A percentile compares a stretch with the other conserved stretches of the same genome.
phyloP scores from a whole-genome alignment of 1,139 yeast species.

The Cylindricascospora bacillispora region DNA sequence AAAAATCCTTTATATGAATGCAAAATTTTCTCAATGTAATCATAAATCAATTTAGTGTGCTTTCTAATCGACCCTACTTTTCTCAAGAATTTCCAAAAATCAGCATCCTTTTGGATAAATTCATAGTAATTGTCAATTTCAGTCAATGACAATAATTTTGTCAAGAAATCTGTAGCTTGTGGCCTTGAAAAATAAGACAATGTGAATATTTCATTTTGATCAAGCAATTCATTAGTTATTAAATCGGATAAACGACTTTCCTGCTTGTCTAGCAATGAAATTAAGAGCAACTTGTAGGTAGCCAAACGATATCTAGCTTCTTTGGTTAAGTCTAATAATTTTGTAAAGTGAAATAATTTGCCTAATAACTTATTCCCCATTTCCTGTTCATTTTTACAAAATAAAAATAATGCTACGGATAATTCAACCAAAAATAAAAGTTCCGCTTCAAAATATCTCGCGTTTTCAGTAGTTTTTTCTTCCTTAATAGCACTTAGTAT shows the following conservation, averaged over 20 bases:
- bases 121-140: constrained; percentile 39
- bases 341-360: constrained; percentile 12
- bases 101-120: constrained; percentile 32
- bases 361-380: constrained; percentile 16
- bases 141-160: constrained; percentile 41
- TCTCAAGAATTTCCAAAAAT: constrained; percentile 55
- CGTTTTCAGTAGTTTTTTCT: constrained; percentile 2
- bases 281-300: constrained; percentile 22
- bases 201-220: constrained; percentile 16
- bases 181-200: constrained; percentile 22
- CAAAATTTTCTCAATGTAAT: constrained; percentile 37
- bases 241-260: constrained; percentile 1
- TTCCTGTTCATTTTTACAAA: constrained; percentile 31
- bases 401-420: constrained; percentile 31
- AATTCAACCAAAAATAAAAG: constrained; percentile 3
- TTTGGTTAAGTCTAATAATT: constrained; percentile 11
- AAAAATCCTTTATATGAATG: constrained; percentile 31
- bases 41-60: constrained; percentile 38
- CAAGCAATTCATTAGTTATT: constrained; percentile 18
- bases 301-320: constrained; percentile 17
- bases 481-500: constrained; percentile 1
- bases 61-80: constrained; percentile 43
- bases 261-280: constrained; percentile 17
- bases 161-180: constrained; percentile 39
- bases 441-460: constrained; percentile 3